Base-by-base conservation (phyloP, 2,329 filamentous ascomycete genomes). In the Colletotrichum truncatum region DNA sequence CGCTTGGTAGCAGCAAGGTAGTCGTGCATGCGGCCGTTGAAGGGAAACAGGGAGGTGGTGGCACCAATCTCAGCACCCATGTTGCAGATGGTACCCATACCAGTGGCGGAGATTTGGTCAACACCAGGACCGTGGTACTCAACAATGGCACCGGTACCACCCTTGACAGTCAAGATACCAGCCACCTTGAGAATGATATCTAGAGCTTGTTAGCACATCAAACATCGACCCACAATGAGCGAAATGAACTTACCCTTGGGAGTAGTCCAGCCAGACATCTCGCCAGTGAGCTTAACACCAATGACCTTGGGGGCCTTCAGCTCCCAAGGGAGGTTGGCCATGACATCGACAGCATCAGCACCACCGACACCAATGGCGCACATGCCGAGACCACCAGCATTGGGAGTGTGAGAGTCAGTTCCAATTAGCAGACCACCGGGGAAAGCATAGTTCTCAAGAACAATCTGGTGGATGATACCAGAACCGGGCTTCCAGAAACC, bases 401-500 rank as follows among this genome's bases (percentile, higher is more conserved):
- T 99, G 75, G 95, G 95, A 66, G 96, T 98, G 86, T 99, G 96
- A 63, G 94, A 97, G 81, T 98, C 95, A 73, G 95, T 98, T 80
- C 96, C 96, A 77, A 98, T 98, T 78, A 99, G 89, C 65, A 99
- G 89, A 88, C 91, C 95, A 88, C 96, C 96, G 70, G 96, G 96
- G 91, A 98, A 98, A 80, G 94, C 94, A 81, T 98, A 98, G 88
- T 98, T 98, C 86, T 99, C 96, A 65, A 98, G 89, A 69, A 98
- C 83, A 77, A 98, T 98, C 87, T 98, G 96, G 85, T 99, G 96
- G 74, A 99, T 99, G 80, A 98, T 99, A 87, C 96, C 96, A 78
- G 95, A 98, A 74, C 96, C 96, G 70, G 96, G 96, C 81, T 89
- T 93, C 96, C 96, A 99, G 91, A 98, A 98, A 86, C 96, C 96